Percentiles rank a stretch among this genome's conserved stretches.
phyloP scores from a whole-genome alignment of 345 rosid genomes.

The Brassica incana region DNA sequence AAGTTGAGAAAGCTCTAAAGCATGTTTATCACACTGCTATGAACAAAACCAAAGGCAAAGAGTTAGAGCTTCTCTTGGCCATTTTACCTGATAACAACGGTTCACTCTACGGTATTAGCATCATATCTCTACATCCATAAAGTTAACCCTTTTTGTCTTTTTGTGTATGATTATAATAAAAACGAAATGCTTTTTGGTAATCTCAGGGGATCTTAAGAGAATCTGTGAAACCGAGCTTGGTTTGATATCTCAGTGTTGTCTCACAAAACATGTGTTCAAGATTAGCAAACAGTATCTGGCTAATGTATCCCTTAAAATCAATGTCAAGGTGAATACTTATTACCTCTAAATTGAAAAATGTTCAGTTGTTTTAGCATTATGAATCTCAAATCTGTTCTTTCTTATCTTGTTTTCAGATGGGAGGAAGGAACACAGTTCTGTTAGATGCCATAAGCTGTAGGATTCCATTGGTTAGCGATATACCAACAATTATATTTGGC shows the following conservation, averaged over 20 bases:
- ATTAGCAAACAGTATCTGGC: conserved; percentile 97
- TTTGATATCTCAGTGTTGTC: conserved; percentile 93
- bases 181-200: background rate
- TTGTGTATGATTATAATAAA: background rate
- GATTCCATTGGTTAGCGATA: conserved; percentile 94
- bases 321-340: conserved; percentile 70
- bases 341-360: rapidly evolving
- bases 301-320: conserved; percentile 91
- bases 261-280: conserved; percentile 95
- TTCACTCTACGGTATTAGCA: conserved; percentile 74
- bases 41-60: conserved; percentile 93
- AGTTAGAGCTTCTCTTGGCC: conserved; percentile 84
- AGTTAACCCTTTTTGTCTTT: background rate
- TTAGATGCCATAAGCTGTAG: conserved; percentile 96
- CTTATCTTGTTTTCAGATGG: conserved; percentile 64
- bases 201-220: conserved; percentile 90
- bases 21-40: conserved; percentile 78
- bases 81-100: conserved; percentile 98
- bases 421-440: conserved; percentile 97
- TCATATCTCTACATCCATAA: background rate
- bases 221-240: conserved; percentile 99
- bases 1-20: conserved; percentile 95
- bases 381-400: background rate
- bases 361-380: background rate
- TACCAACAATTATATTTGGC: conserved; percentile 96